Conservation (phyloP, 2,329 filamentous ascomycete genomes). For the Dryadomyces quercivorus region DNA sequence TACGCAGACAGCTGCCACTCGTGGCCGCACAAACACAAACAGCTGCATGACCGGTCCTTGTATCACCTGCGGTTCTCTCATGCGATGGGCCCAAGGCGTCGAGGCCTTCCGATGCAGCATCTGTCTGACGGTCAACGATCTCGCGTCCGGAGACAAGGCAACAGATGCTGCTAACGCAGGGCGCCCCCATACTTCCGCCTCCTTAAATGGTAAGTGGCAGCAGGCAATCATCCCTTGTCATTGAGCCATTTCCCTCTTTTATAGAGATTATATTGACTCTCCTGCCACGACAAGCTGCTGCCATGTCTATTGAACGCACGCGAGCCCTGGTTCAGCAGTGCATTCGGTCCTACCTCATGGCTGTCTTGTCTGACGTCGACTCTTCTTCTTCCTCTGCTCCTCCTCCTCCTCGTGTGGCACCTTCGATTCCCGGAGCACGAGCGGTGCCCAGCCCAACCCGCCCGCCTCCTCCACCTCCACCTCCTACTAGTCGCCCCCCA, state of each 20-base stretch:
- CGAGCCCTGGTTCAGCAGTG: slow-evolving; percentile 33
- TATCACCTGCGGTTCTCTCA: slow-evolving; percentile 73
- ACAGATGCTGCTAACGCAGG: neutral
- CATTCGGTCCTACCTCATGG: slow-evolving; percentile 23
- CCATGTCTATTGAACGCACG: slow-evolving; percentile 49
- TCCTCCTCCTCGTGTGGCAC: neutral
- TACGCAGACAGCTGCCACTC: slow-evolving; percentile 20
- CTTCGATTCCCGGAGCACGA: neutral
- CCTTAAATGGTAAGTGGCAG: neutral
- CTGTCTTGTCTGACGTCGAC: slow-evolving; percentile 5
- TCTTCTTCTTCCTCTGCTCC: neutral
- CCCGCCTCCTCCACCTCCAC: neutral
- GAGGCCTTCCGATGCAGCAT: slow-evolving; percentile 71
- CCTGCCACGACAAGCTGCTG: slow-evolving; percentile 3
- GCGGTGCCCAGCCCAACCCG: neutral
- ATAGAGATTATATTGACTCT: neutral
- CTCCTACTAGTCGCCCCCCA: neutral
- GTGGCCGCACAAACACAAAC: slow-evolving; percentile 34
- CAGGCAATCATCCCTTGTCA: too few species aligned
- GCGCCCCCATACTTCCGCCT: neutral
- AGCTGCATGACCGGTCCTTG: slow-evolving; percentile 57
- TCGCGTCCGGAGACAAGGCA: slow-evolving; percentile 31
- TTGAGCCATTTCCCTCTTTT: too few species aligned
- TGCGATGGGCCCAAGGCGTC: slow-evolving; percentile 65
- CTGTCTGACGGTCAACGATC: slow-evolving; percentile 75